These are phyloP conservation scores for Zymoseptoria ardabiliae DNA, from an alignment of 2,329 filamentous ascomycete species.

Conservation along the genomic window DNA sequence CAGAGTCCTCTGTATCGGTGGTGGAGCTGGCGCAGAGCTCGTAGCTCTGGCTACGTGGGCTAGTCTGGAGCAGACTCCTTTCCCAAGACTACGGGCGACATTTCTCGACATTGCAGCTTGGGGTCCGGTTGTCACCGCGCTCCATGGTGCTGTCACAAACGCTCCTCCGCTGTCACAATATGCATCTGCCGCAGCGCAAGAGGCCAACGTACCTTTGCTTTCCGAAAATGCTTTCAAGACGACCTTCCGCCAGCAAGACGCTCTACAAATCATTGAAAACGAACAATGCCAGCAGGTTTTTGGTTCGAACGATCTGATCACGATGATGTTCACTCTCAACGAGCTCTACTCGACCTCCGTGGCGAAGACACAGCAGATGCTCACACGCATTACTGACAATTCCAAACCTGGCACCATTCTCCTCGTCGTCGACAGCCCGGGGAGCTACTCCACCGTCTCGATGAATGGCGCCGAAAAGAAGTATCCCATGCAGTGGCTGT, in stretches of 20 bases:
- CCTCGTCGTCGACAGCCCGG: conserved; percentile 85
- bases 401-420: conserved; percentile 58
- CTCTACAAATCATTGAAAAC: conserved; percentile 37
- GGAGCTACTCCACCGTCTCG: conserved; percentile 79
- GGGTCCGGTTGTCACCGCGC: conserved; percentile 52
- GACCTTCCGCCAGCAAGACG: conserved; percentile 44
- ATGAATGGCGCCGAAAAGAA: conserved; percentile 51
- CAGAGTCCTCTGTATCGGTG: conserved; percentile 53
- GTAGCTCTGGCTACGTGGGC: conserved; percentile 53
- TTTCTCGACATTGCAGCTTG: conserved; percentile 82
- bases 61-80: conserved; percentile 2
- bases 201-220: conserved; percentile 35
- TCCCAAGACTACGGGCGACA: conserved; percentile 40
- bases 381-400: conserved; percentile 58
- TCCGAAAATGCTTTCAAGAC: conserved; percentile 27
- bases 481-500: conserved; percentile 90
- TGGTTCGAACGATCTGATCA: conserved; percentile 49
- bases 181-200: conserved; percentile 39
- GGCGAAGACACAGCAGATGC: conserved; percentile 65
- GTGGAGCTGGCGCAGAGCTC: conserved; percentile 60
- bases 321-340: conserved; percentile 89
- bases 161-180: conserved; percentile 42
- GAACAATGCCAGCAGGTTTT: conserved; percentile 29
- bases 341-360: conserved; percentile 81
- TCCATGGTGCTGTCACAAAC: conserved; percentile 51